These are phyloP conservation scores for Tetrahymena elliotti DNA, from an alignment of 73 alveolate genomes.

Conservation along the genomic window DNA sequence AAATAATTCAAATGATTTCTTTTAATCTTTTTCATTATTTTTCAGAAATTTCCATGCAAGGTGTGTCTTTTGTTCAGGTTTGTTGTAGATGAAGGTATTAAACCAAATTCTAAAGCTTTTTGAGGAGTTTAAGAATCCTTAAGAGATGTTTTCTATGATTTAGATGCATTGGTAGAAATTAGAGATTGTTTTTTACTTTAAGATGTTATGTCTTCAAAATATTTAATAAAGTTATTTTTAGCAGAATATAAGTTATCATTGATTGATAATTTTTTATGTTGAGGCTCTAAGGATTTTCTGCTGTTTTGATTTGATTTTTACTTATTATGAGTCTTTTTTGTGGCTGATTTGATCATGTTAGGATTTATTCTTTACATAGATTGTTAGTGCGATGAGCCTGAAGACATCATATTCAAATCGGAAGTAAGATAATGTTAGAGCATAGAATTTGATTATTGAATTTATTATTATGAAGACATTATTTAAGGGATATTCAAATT, in stretches of 20 bases:
- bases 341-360: not conserved
- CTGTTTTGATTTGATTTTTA: not conserved
- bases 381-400: not conserved
- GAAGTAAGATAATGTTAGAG: not conserved
- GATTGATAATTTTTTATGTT: not conserved
- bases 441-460: not conserved
- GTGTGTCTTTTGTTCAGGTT: not conserved
- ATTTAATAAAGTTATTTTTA: not conserved
- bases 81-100: not conserved
- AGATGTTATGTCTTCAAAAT: not conserved
- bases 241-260: not conserved
- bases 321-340: not conserved
- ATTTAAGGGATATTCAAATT: not conserved
- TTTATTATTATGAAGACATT: not conserved
- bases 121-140: not conserved
- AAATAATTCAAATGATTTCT: not conserved
- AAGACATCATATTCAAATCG: not conserved
- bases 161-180: not conserved
- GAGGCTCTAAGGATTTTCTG: not conserved
- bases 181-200: not conserved
- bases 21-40: not conserved
- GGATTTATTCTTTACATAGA: not conserved
- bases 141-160: not conserved
- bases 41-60: not conserved
- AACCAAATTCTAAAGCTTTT: not conserved